Evolutionary conservation across 495 filamentous ascomycete species (phyloP), one percentile per base, ranked within the genome.

Genomic region (Pyrenula massariospora): DNA sequence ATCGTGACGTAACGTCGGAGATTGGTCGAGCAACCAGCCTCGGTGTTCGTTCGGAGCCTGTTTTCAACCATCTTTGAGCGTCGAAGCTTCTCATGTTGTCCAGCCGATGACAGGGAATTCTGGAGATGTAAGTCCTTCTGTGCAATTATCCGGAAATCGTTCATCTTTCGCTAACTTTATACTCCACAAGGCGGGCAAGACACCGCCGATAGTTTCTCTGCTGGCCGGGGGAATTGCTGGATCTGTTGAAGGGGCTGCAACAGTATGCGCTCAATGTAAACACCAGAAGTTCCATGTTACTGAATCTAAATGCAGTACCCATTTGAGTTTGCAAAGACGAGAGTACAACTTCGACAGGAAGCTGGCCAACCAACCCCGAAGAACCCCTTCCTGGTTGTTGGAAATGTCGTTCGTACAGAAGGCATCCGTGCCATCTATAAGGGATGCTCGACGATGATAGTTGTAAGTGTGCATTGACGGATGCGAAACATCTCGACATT

Each of bases 311-410:
- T 15, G 10, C 24, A 81, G 72, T 85, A 85, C 62, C 83, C 82
- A n/a, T 82, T 86, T 59, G 83, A 85, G 60, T 85, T 84, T 56
- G 80, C 83, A 15, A 86, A 86, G 66, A 86, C 83, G 0, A 73
- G 81, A 20, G 80, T 82, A 3, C 83, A 86, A 59, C 70, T 86
- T 0, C 70, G 76, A 12, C 65, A 73, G 19, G 66, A 75, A 50
- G 67, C 71, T 47, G 70, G 74, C 19, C 60, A 69, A 3, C 61
- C 67, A 0, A 70, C 68, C 2, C 58, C 65, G 1, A 61, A 64
- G 10, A 85, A 84, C 58, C 83, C 83, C 1, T 73, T 84, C 49
- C 55, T 65, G 1, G 74, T 84, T 25, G 77, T 82, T 47, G 52
- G 55, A 1, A 62, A 73, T 31, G 74, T 80, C 15, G 72, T 73